phyloP scores from a whole-genome alignment of 1,284 basidiomycete species.

The Xerocomus cyaneibrunnescens region DNA sequence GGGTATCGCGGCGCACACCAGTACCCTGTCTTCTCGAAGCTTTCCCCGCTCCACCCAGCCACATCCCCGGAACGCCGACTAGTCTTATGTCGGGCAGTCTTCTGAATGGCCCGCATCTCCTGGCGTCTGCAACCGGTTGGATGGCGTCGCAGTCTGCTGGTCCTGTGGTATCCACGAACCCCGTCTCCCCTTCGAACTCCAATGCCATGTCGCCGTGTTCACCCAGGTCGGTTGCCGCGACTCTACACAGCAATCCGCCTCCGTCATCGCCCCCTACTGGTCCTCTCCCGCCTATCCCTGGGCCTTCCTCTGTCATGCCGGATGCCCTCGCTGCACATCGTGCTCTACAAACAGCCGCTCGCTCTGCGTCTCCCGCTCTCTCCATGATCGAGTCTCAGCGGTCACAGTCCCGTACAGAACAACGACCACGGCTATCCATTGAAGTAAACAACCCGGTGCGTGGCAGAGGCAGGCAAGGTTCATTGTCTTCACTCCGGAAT shows the following conservation, averaged over 20 bases:
- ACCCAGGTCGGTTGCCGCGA: slow-evolving; percentile 6
- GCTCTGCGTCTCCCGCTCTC: slow-evolving; percentile 25
- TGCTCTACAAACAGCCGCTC: slow-evolving; percentile 12
- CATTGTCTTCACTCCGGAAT: slow-evolving; percentile 34
- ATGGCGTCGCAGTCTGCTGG: slow-evolving; percentile 5
- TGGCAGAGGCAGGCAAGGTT: slow-evolving; percentile 28
- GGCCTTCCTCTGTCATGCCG: slow-evolving; percentile 22
- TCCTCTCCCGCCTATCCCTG: slow-evolving; percentile 35
- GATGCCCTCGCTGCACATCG: slow-evolving; percentile 22
- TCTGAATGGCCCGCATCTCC: slow-evolving; percentile 14
- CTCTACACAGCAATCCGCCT: slow-evolving; percentile 25
- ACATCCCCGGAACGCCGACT: slow-evolving; percentile 31
- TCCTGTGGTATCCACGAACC: slow-evolving; percentile 1
- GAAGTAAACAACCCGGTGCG: slow-evolving; percentile 18
- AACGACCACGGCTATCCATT: slow-evolving; percentile 20
- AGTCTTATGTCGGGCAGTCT: slow-evolving; percentile 4
- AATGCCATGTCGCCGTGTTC: slow-evolving; percentile 14
- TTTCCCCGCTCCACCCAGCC: slow-evolving; percentile 33
- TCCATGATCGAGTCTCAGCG: slow-evolving; percentile 18
- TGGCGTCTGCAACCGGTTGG: slow-evolving; percentile 14
- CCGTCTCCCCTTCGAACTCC: neutral
- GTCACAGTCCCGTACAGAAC: slow-evolving; percentile 20
- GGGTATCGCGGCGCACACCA: slow-evolving; percentile 34
- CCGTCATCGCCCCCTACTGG: slow-evolving; percentile 32
- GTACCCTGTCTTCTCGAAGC: slow-evolving; percentile 36